Conservation (phyloP, 106 monocot genomes). For the Platanthera zijinensis region DNA sequence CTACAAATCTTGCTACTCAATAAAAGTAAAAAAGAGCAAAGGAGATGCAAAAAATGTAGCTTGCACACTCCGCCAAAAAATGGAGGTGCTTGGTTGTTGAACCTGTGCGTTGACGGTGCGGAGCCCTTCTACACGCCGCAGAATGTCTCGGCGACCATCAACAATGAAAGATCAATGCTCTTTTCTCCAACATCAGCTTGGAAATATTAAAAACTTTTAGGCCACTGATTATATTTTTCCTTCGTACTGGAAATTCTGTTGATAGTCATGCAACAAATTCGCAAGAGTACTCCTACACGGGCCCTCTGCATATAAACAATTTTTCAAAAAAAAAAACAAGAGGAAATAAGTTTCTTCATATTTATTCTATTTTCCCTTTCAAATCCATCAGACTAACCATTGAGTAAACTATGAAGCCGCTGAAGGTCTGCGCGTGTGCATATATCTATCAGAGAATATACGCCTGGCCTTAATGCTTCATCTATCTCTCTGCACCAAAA, state of each 20-base stretch:
- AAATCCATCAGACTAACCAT: conserved; percentile 31
- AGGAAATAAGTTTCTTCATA: too few relatives aligned
- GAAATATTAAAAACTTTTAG: neutral
- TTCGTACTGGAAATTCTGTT: conserved; percentile 63
- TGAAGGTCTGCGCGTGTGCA: conserved; percentile 63
- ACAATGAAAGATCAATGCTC: too few relatives aligned
- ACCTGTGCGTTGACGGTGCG: too few relatives aligned
- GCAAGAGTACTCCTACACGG: conserved; percentile 64
- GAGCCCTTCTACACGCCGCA: too few relatives aligned
- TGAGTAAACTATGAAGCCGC: conserved; percentile 65
- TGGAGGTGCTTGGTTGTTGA: too few relatives aligned
- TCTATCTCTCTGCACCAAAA: conserved; percentile 58
- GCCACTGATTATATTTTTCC: conserved; percentile 55
- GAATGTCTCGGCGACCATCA: too few relatives aligned
- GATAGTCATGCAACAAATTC: conserved; percentile 50
- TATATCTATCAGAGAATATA: conserved; percentile 76
- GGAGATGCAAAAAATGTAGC: too few relatives aligned
- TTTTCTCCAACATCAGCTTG: too few relatives aligned
- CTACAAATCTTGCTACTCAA: too few relatives aligned
- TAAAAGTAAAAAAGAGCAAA: too few relatives aligned
- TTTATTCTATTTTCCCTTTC: too few relatives aligned
- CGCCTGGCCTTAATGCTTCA: conserved; percentile 70
- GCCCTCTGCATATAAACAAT: conserved; percentile 45
- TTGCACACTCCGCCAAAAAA: too few relatives aligned
- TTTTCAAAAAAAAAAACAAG: neutral